Conservation (phyloP, 2,329 filamentous ascomycete species). For the Fusarium verticillioides region DNA sequence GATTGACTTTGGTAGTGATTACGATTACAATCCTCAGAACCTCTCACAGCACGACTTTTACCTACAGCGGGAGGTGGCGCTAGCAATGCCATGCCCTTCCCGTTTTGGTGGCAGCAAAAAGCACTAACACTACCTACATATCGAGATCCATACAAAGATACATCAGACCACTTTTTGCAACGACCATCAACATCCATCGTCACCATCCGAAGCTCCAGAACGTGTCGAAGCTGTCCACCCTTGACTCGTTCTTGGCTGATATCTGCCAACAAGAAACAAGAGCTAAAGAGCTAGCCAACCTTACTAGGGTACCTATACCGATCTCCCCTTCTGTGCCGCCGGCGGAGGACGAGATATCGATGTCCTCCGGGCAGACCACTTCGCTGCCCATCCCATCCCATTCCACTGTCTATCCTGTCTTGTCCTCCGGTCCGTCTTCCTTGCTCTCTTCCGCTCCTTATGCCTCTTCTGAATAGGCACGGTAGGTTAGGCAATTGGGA, state of each 20-base stretch:
- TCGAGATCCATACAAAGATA: constrained; percentile 20
- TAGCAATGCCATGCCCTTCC: constrained; percentile 10
- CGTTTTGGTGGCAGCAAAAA: constrained; percentile 17
- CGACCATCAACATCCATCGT: constrained; percentile 7
- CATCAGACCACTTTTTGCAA: constrained; percentile 29
- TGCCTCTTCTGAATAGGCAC: constrained; percentile 22
- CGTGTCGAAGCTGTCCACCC: constrained; percentile 23
- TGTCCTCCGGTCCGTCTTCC: constrained; percentile 36
- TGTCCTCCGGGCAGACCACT: constrained; percentile 29
- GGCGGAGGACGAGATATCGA: constrained; percentile 8
- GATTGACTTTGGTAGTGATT: constrained; percentile 16
- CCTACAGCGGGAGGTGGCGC: constrained; percentile 17
- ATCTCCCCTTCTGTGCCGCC: constrained; percentile 2
- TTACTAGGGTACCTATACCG: constrained; percentile 4
- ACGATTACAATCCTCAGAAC: neutral
- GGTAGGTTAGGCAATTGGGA: neutral
- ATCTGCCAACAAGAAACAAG: constrained; percentile 13
- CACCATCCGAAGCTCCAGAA: constrained; percentile 18
- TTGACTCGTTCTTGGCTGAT: constrained; percentile 17
- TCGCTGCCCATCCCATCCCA: constrained; percentile 22
- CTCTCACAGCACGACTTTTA: neutral
- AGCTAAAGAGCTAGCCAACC: constrained; percentile 6
- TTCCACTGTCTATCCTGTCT: constrained; percentile 3
- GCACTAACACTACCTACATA: neutral
- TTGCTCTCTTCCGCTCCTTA: constrained; percentile 15